Conservation (phyloP, 345 rosid genomes). For the Rhodamnia argentea region DNA sequence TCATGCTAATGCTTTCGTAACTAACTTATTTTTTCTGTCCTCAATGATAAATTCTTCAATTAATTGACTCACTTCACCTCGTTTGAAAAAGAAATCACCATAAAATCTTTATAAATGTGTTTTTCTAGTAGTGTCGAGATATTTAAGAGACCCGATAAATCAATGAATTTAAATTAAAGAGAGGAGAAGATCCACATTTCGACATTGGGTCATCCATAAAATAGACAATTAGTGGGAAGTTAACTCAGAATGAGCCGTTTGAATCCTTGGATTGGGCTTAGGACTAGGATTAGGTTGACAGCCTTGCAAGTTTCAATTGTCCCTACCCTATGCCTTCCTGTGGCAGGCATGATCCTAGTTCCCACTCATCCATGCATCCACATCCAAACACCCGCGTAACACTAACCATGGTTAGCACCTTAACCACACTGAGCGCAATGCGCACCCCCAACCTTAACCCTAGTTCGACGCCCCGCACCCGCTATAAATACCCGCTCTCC, state of each 20-base stretch:
- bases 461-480: not conserved
- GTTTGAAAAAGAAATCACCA: rapidly evolving
- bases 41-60: rapidly evolving
- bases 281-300: not conserved
- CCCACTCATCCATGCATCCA: not conserved
- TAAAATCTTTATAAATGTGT: no score
- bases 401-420: not conserved
- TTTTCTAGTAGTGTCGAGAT: not conserved
- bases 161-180: not conserved
- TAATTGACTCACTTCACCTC: not conserved
- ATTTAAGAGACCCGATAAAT: rapidly evolving
- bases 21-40: not conserved
- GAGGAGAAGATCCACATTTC: no score
- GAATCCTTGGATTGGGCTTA: not conserved
- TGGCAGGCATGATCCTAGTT: not conserved
- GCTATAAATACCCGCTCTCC: not conserved
- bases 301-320: not conserved
- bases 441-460: not conserved
- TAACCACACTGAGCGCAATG: not conserved
- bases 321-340: not conserved
- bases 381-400: not conserved
- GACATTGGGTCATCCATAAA: no score
- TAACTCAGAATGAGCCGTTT: not conserved
- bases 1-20: not conserved
- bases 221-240: not conserved